Conservation (phyloP, 2,329 filamentous ascomycete species). For the Verticillium nubilum region DNA sequence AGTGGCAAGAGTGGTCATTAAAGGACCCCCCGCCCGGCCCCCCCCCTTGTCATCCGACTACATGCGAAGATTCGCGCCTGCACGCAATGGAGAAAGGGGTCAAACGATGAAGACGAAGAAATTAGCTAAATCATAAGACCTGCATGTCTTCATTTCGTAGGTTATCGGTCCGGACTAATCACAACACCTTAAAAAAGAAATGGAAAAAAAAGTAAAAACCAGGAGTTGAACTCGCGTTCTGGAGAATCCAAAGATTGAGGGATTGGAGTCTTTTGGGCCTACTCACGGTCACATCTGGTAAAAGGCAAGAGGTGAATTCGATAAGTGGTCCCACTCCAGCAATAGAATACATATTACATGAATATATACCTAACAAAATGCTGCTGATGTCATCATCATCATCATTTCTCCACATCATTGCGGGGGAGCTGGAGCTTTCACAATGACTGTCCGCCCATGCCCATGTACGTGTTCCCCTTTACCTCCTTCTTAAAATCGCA, state of each 20-base stretch:
- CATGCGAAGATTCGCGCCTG: too few relatives aligned
- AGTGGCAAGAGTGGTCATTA: too few relatives aligned
- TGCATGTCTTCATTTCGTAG: too few relatives aligned
- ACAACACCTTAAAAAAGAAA: neutral
- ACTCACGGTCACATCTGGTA: constrained; percentile 1
- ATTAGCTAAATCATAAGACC: too few relatives aligned
- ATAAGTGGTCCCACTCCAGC: neutral
- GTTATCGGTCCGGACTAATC: too few relatives aligned
- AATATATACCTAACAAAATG: neutral
- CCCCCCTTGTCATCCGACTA: too few relatives aligned
- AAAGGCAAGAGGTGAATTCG: constrained; percentile 2
- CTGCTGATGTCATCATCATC: neutral
- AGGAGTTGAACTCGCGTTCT: neutral
- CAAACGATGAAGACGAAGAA: too few relatives aligned
- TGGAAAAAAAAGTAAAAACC: neutral
- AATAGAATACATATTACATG: too few relatives aligned
- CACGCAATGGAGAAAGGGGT: too few relatives aligned
- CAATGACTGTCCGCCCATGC: neutral
- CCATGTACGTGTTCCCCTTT: too few relatives aligned
- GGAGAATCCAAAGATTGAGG: neutral
- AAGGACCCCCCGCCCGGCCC: too few relatives aligned
- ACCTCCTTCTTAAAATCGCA: neutral
- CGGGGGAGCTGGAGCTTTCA: neutral
- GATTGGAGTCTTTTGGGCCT: neutral
- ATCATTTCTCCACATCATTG: neutral